These are phyloP conservation scores for Candida glucosophila DNA, from an alignment of 1,139 yeast species.

Conservation along the genomic window DNA sequence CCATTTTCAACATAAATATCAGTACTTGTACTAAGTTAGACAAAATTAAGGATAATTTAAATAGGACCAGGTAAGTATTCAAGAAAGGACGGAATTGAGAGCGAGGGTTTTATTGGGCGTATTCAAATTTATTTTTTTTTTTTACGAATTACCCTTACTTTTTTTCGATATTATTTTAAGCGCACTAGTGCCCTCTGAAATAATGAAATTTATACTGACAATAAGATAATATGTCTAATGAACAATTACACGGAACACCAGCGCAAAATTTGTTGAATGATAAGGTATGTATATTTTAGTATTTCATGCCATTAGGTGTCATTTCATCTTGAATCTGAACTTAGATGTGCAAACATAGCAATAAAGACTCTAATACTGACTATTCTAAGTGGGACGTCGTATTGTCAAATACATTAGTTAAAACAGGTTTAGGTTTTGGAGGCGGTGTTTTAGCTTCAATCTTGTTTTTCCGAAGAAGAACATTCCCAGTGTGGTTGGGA, in stretches of 20 bases:
- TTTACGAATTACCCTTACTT: too few relatives aligned
- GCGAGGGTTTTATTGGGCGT: too few relatives aligned
- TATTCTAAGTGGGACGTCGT: constrained; percentile 83
- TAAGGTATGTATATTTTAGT: constrained; percentile 35
- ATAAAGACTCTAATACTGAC: constrained; percentile 20
- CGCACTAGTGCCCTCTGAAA: too few relatives aligned
- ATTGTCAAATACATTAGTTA: constrained; percentile 85
- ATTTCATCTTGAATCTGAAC: too few relatives aligned
- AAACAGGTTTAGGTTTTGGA: constrained; percentile 96
- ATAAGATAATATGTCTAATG: constrained; percentile 15
- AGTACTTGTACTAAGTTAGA: too few relatives aligned
- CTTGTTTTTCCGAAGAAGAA: constrained; percentile 80
- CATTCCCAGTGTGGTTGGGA: constrained; percentile 97
- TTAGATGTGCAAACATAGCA: too few relatives aligned
- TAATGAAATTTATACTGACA: too few relatives aligned
- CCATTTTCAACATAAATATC: constrained; percentile 6
- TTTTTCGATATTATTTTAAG: too few relatives aligned
- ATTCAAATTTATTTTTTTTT: too few relatives aligned
- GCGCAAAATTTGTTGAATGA: constrained; percentile 71
- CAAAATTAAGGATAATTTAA: too few relatives aligned
- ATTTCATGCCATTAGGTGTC: not conserved
- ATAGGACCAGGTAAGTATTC: too few relatives aligned
- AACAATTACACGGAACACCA: constrained; percentile 35
- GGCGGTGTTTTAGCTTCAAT: constrained; percentile 95
- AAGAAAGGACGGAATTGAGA: too few relatives aligned